Percentiles rank a stretch among this genome's conserved stretches.
phyloP scores from a whole-genome alignment of 2,329 filamentous ascomycete genomes.

The Pezicula radicicola region DNA sequence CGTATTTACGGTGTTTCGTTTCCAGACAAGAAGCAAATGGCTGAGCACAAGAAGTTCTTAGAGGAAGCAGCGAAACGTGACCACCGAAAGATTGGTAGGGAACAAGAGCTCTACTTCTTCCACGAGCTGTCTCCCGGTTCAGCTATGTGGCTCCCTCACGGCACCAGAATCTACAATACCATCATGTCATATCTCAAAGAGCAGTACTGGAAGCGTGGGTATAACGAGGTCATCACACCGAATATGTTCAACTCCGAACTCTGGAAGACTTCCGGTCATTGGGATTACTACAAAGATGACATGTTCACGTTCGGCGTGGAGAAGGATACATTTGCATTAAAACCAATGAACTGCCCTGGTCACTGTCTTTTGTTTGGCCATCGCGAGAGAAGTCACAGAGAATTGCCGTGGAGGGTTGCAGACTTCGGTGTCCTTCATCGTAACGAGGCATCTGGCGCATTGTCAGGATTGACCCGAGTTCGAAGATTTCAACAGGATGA shows the following conservation, averaged over 20 bases:
- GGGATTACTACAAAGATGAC: conserved; percentile 90
- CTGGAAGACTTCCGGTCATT: conserved; percentile 95
- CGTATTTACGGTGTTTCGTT: conserved; percentile 96
- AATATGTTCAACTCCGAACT: conserved; percentile 94
- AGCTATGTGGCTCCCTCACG: conserved; percentile 88
- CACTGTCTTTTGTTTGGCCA: conserved; percentile 88
- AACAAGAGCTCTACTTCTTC: conserved; percentile 98
- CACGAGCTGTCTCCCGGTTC: conserved; percentile 91
- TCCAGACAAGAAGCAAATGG: conserved; percentile 92
- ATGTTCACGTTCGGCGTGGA: conserved; percentile 88
- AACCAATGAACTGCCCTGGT: conserved; percentile 98
- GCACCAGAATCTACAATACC: conserved; percentile 89
- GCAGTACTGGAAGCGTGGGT: conserved; percentile 91
- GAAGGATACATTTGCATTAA: conserved; percentile 81
- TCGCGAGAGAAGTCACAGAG: conserved; percentile 80
- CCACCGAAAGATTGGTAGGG: conserved; percentile 87
- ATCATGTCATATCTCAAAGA: conserved; percentile 76
- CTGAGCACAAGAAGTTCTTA: conserved; percentile 90
- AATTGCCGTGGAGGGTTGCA: conserved; percentile 87
- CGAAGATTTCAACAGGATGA: conserved; percentile 96
- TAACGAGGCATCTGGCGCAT: conserved; percentile 90
- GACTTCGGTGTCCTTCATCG: conserved; percentile 95
- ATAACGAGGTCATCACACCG: conserved; percentile 91
- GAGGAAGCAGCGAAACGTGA: conserved; percentile 98
- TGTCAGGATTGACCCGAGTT: conserved; percentile 87